Evolutionary conservation across 2,329 filamentous ascomycete species (phyloP), one percentile per base, ranked within the genome.

Genomic region (Beauveria varroae): DNA sequence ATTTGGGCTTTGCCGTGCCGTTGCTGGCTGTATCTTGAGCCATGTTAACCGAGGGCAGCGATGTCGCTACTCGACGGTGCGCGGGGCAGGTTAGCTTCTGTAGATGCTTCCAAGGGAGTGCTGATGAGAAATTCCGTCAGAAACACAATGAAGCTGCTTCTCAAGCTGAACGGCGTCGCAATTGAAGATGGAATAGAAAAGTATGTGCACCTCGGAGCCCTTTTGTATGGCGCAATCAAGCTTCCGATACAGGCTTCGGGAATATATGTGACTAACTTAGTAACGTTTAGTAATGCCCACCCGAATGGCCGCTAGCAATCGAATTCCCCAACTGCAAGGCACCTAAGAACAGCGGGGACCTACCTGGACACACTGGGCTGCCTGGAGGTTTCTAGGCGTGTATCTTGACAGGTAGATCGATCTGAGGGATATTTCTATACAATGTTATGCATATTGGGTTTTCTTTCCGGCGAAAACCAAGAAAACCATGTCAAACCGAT

Each of bases 221-320:
- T 49, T 60, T 52, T 44, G 7, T 44, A 60, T 55, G 58, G 50
- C 50, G 50, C 43, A 60, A 60, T 54, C 51, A 30, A 54, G 37
- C 41, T 54, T 60, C 58, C 58, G 58, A 60, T 54, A 60, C 46
- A 60, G 58, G 58, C 58, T 26, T 20, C 12, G 5, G 49, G 49
- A 41, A 47, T 60, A 53, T 60, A 30, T 54, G 58, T 60, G 58
- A 60, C 58, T 60, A 60, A 60, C 40, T 60, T 37, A 37, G 34
- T 37, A 37, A 37, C 34, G 34, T 51, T 51, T 51, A 51, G 49
- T 34, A 53, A 52, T 59, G 43, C 20, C 41, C 54, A 43, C 54
- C 47, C 37, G 26, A 28, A 57, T 22, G 37, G n/a, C 18, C 28
- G 49, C 40, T 30, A 58, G 34, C 34, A 16, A 37, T 37, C 4